Evolutionary conservation across 2,329 filamentous ascomycete genomes (phyloP).

Genomic region (Cephalotrichum gorgonifer): DNA sequence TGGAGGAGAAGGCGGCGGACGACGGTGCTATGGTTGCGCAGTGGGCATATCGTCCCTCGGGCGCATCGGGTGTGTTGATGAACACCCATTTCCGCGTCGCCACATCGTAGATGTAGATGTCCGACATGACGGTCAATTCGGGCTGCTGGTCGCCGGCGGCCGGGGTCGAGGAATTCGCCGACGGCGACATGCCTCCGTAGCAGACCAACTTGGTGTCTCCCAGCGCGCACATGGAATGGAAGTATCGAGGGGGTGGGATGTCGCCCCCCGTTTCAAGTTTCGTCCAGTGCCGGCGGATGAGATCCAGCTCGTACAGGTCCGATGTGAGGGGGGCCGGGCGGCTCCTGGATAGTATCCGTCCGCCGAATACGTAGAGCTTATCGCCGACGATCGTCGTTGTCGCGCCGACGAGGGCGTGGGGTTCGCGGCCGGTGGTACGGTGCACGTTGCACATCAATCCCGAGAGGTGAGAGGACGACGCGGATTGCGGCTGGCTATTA

Average conservation of each 20-base stretch:
- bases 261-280: conserved; percentile 79
- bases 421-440: conserved; percentile 82
- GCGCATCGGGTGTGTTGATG: conserved; percentile 68
- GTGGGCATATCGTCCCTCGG: conserved; percentile 91
- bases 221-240: conserved; percentile 88
- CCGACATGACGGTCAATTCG: conserved; percentile 94
- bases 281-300: conserved; percentile 86
- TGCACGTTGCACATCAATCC: conserved; percentile 64
- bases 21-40: conserved; percentile 90
- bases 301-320: conserved; percentile 86
- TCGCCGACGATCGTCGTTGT: conserved; percentile 93
- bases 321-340: conserved; percentile 73
- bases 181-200: conserved; percentile 95
- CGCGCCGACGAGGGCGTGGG: conserved; percentile 83
- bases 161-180: conserved; percentile 34
- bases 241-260: conserved; percentile 83
- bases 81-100: conserved; percentile 74
- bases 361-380: conserved; percentile 94
- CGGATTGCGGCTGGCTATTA: conserved; percentile 20
- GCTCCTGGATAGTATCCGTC: conserved; percentile 73
- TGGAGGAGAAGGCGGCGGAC: conserved; percentile 74
- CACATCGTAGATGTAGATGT: conserved; percentile 92
- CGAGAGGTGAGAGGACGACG: conserved; percentile 45
- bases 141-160: conserved; percentile 50
- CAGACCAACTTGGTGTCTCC: conserved; percentile 95